Conservation (phyloP, 805 yeast genomes). For the Saccharomyces kudriavzevii region DNA sequence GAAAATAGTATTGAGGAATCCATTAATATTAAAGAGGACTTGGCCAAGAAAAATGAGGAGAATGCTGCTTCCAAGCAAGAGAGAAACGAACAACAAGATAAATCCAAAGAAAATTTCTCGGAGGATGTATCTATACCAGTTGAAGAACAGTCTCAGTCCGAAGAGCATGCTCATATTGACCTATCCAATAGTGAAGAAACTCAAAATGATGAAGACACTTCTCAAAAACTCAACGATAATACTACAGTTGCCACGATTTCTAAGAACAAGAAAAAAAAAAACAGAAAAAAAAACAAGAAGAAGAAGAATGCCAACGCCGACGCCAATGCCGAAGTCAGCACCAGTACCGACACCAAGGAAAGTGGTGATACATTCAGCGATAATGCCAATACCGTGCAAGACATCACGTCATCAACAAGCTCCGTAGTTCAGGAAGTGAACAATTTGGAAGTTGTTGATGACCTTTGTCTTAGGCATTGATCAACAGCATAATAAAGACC, state of each 20-base stretch:
- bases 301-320: conserved; percentile 9
- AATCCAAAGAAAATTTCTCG: not conserved
- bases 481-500: conserved; percentile 14
- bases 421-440: conserved; percentile 8
- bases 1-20: conserved; percentile 3
- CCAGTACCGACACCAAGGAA: not conserved
- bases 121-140: not conserved
- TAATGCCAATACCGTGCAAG: not conserved
- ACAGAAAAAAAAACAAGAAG: conserved; percentile 26
- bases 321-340: not conserved
- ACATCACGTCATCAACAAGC: conserved; percentile 1
- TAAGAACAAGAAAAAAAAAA: conserved; percentile 22
- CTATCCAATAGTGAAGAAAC: conserved; percentile 41
- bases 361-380: not conserved
- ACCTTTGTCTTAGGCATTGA: conserved; percentile 25
- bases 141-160: conserved; percentile 11
- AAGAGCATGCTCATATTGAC: conserved; percentile 32
- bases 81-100: not conserved
- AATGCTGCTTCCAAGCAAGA: conserved; percentile 2
- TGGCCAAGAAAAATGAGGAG: not conserved
- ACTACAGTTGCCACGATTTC: not conserved
- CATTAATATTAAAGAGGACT: conserved; percentile 4
- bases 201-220: not conserved
- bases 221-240: not conserved
- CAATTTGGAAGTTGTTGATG: conserved; percentile 13